Base-by-base conservation (phyloP, 73 alveolate genomes). In the Symbiodinium natans region DNA sequence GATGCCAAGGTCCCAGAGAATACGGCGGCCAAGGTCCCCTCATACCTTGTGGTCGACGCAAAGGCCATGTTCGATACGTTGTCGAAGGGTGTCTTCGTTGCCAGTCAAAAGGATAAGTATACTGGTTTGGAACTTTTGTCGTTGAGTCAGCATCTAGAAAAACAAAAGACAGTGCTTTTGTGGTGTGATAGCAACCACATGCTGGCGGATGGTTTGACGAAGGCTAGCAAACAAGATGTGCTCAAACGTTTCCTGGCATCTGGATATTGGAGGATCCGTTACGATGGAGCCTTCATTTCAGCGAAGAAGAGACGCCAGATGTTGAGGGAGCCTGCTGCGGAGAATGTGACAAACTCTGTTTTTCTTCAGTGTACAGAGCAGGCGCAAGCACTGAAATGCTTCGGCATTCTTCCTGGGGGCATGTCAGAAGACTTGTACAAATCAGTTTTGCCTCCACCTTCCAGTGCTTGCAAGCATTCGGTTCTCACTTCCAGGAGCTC, bases 121-220 rank as follows among this genome's bases (percentile, higher is more conserved):
- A 41, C 92, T 0, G 73, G 42, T 1, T 29, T 83, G 74, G 92
- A 83, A 10, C 38, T 83, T 1, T n/a, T 23, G n/a, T 39, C 73
- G 29, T 41, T 83, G 23, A 27, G 17, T 2, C 39, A 83, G 11
- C 92, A 23, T 43, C 3, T 83, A 3, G 73, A 40, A n/a, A 27
- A 25, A 4, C 73, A 83, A 29, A 1, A 27, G 71, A 83, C 92
- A 0, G 31, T 25, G 73, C 68, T 83, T 0, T n/a, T 27, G n/a
- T 83, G 92, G 92, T 83, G 92, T 36, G 54, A 83, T 29, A 27
- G 42, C 2, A 73, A 83, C 10, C 73, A 23, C 13, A 38, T 13
- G 41, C 73, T 83, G 31, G 92, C 92, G 1, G 92, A 83, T 36
- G 92, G 92, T 3, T 2, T 83, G 43, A 83, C 73, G 0, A 83